Evolutionary conservation across 2,329 filamentous ascomycete species (phyloP).

Genomic region (Trichothecium roseum): DNA sequence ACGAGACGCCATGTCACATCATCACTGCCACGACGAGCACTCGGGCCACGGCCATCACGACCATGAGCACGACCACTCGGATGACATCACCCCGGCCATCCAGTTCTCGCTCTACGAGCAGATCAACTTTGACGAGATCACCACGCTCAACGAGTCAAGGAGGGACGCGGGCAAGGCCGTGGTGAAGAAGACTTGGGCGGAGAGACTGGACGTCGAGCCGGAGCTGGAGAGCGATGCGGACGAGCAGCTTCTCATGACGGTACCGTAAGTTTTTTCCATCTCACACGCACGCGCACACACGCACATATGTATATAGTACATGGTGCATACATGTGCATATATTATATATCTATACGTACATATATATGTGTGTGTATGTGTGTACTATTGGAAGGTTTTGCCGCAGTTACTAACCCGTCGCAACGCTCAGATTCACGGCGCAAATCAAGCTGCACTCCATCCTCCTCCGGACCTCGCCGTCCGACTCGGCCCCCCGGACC

Average conservation of each 20-base stretch:
- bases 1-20: constrained; percentile 18
- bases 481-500: constrained; percentile 63
- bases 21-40: constrained; percentile 43
- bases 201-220: constrained; percentile 60
- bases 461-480: constrained; percentile 68
- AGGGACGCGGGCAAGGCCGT: constrained; percentile 61
- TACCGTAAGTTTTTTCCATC: constrained; percentile 56
- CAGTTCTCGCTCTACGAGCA: constrained; percentile 87
- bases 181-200: constrained; percentile 83
- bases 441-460: constrained; percentile 90
- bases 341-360: too few species aligned
- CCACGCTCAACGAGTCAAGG: constrained; percentile 71
- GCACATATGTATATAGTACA: too few species aligned
- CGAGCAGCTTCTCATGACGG: constrained; percentile 84
- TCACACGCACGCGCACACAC: too few species aligned
- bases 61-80: constrained; percentile 70
- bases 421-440: constrained; percentile 58
- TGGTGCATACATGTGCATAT: too few species aligned
- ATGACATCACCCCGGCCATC: constrained; percentile 85
- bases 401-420: neutral
- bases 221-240: constrained; percentile 81
- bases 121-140: constrained; percentile 79
- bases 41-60: constrained; percentile 40
- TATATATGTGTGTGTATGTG: too few species aligned
- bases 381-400: too few species aligned